Evolutionary conservation across 192 early-diverging fungal genomes (phyloP), one percentile per base, ranked within the genome.

Genomic region (Irineochytrium annulatum): DNA sequence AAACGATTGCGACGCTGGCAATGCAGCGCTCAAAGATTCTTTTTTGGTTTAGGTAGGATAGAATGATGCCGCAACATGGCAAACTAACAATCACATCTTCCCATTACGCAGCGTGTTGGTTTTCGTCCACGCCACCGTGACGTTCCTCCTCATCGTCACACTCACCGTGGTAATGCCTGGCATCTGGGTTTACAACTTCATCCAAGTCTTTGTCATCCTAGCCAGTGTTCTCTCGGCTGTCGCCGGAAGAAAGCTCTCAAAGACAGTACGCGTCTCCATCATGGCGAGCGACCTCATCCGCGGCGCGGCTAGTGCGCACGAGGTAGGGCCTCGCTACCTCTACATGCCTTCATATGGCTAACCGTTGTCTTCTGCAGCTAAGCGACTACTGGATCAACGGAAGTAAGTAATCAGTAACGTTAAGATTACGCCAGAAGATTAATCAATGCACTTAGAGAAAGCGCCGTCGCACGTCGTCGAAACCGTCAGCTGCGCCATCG

Each of bases 371-470:
- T n/a, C n/a, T n/a, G n/a, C n/a, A n/a, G n/a, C n/a, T n/a, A n/a
- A n/a, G 49, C 6, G 60, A 62, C 30, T 62, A 27, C 29, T 62
- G 60, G 60, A 20, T 27, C 22, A 4, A 28, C 24, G 60, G 60
- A 19, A 19, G 32, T 1, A 32, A 39, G 28, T 16, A 31, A 28
- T 52, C 60, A n/a, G 60, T 52, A 24, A 22, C 28, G 6, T n/a
- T 22, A 6, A 14, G 11, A 6, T 51, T 27, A 51, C n/a, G n/a
- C n/a, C n/a, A n/a, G n/a, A n/a, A n/a, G n/a, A n/a, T n/a, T n/a
- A n/a, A n/a, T n/a, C n/a, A n/a, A n/a, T n/a, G n/a, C n/a, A n/a
- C n/a, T n/a, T n/a, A n/a, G n/a, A n/a, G n/a, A n/a, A n/a, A n/a
- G n/a, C n/a, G n/a, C n/a, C n/a, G n/a, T n/a, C 22, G 16, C 49